Conservation (phyloP, 2,329 filamentous ascomycete species). For the Aspergillus unguis region DNA sequence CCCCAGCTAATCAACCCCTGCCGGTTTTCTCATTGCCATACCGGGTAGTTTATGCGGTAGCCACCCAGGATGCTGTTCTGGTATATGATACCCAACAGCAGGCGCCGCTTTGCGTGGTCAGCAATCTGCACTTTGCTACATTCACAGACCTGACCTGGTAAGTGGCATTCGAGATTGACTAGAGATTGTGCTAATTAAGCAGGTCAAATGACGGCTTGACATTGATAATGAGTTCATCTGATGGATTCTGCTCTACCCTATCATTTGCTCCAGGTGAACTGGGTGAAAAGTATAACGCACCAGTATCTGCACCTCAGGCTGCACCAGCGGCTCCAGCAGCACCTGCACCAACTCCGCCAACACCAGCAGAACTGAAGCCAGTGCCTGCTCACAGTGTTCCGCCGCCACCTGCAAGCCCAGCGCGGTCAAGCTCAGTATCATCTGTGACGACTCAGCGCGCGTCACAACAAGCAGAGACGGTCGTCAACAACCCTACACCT, state of each 20-base stretch:
- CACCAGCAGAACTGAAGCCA: conserved; percentile 60
- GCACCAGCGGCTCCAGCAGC: conserved; percentile 38
- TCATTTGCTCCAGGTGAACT: conserved; percentile 81
- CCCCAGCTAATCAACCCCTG: conserved; percentile 49
- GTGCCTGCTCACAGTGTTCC: conserved; percentile 52
- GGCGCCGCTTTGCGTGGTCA: conserved; percentile 88
- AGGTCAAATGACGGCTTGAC: conserved; percentile 75
- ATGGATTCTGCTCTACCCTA: conserved; percentile 92
- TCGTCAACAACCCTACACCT: conserved; percentile 74
- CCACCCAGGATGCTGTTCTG: conserved; percentile 90
- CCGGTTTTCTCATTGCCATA: conserved; percentile 81
- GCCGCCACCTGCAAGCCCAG: conserved; percentile 68
- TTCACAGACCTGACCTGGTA: conserved; percentile 97
- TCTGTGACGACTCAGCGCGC: conserved; percentile 65
- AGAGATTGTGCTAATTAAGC: conserved; percentile 23
- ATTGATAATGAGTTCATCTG: conserved; percentile 92
- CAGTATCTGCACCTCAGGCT: conserved; percentile 21
- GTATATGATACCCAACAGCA: conserved; percentile 97
- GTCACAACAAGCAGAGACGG: conserved; percentile 40
- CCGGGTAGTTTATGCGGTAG: conserved; percentile 92
- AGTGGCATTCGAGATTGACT: conserved; percentile 31
- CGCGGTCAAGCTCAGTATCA: conserved; percentile 80
- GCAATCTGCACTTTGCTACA: conserved; percentile 94
- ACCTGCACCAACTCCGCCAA: conserved; percentile 64
- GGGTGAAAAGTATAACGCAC: conserved; percentile 70